Evolutionary conservation across 352 stramenopile genomes (phyloP).

Genomic region (Pythium guiyangense): DNA sequence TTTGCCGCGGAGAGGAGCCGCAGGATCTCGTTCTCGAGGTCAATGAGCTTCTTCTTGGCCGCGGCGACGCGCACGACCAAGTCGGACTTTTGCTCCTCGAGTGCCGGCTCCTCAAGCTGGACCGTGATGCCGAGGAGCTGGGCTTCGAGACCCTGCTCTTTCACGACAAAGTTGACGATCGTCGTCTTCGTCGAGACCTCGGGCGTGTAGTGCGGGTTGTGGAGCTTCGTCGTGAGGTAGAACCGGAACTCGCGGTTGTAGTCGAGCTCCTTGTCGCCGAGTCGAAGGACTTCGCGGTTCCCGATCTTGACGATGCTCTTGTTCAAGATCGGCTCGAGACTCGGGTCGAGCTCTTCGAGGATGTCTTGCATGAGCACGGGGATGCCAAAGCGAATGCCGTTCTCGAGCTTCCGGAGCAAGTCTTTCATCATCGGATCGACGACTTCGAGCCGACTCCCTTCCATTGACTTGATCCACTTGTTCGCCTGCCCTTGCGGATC

Average conservation of each 20-base stretch:
- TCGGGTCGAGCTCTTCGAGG: constrained; percentile 94
- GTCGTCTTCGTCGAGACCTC: constrained; percentile 95
- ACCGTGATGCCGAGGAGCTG: constrained; percentile 94
- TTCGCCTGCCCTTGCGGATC: constrained; percentile 95
- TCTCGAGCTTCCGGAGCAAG: constrained; percentile 91
- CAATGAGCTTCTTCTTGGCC: constrained; percentile 93
- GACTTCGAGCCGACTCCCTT: constrained; percentile 84
- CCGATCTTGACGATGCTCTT: constrained; percentile 95
- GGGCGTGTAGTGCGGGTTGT: constrained; percentile 95
- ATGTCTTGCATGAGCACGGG: constrained; percentile 95
- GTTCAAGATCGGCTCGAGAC: constrained; percentile 91
- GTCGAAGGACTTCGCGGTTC: constrained; percentile 90
- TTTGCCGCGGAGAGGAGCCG: constrained; percentile 88
- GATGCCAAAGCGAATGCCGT: constrained; percentile 91
- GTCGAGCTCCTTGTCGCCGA: constrained; percentile 95
- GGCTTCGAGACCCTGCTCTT: constrained; percentile 92
- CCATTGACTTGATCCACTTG: constrained; percentile 96
- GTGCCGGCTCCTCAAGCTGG: constrained; percentile 90
- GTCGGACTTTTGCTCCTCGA: constrained; percentile 95
- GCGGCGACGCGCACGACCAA: constrained; percentile 87
- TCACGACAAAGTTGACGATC: constrained; percentile 97
- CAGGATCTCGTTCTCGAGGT: constrained; percentile 95
- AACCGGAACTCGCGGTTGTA: constrained; percentile 94
- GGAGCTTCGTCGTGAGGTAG: constrained; percentile 96
- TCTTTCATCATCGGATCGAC: constrained; percentile 96